Evolutionary conservation across 2,329 filamentous ascomycete species (phyloP), one percentile per base, ranked within the genome.

Genomic region (Colletotrichum sp.): DNA sequence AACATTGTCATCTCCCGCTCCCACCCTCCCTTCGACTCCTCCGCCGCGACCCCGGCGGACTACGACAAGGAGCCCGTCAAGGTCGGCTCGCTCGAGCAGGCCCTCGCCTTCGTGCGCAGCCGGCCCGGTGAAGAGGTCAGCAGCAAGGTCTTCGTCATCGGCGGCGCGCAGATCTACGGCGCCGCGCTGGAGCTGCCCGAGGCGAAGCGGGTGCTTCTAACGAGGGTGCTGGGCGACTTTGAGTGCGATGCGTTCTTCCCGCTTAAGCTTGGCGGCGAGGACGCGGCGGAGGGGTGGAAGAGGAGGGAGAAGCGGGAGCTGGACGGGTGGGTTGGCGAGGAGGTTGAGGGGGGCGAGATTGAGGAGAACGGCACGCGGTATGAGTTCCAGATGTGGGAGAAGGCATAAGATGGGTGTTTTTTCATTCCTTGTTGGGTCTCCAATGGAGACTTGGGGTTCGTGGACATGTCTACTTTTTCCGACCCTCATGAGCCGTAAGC

Each of bases 121-220:
- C 81, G 83, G 68, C 67, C 76, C 62, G 79, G 78, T 10, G 65
- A 61, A 58, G 80, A 77, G 14, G 79, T 92, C 38, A 90, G 89
- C 38, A 90, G 89, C 10, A 90, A 90, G 79, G 89, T 95, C 5
- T 98, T 96, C 84, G 91, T 98, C 58, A 98, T 99, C 80, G 97
- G 97, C 28, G 97, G 97, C 6, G 94, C 92, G 71, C 94, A 96
- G 85, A 93, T 98, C 78, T 99, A 98, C 84, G 87, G 87, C 52
- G 90, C 92, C 26, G 93, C 95, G 16, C 86, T 98, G 81, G 82
- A 85, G 78, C 80, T 92, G 73, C 81, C 84, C 56, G 88, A 92
- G 82, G 88, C 92, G 56, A 89, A 86, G 79, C 86, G 92, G 55
- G 89, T 97, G 70, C 84, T 97, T 76, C 85, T 96, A 78, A 97